Conservation (phyloP, 768 basidiomycete genomes). For the Multifurca ochricompacta region DNA sequence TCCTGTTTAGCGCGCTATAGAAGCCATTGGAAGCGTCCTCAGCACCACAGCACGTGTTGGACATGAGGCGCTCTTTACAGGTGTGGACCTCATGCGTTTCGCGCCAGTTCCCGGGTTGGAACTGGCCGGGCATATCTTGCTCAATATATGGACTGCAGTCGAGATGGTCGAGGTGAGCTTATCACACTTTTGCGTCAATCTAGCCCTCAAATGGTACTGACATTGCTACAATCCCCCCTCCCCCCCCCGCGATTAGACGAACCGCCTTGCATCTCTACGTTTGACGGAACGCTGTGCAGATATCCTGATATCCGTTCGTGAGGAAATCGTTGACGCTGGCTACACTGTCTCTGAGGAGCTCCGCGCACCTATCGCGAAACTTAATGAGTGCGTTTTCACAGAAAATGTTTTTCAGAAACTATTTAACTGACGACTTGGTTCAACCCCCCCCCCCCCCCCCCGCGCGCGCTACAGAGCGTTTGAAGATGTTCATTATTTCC, state of each 20-base stretch:
- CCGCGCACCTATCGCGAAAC: slow-evolving; percentile 38
- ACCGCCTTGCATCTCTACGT: slow-evolving; percentile 58
- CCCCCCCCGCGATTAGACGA: no score
- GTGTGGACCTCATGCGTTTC: slow-evolving; percentile 39
- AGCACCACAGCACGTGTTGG: slow-evolving; percentile 34
- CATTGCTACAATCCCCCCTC: no score
- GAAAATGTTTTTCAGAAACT: no score
- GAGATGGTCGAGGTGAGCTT: slow-evolving; percentile 47
- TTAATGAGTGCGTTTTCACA: slow-evolving; percentile 42
- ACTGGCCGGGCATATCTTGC: slow-evolving; percentile 42
- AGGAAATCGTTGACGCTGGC: slow-evolving; percentile 56
- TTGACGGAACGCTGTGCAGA: slow-evolving; percentile 68
- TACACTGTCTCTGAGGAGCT: slow-evolving; percentile 43
- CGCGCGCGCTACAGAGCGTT: slow-evolving; percentile 36
- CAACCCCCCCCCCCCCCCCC: no score
- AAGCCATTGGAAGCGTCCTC: slow-evolving; percentile 30
- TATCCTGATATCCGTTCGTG: slow-evolving; percentile 53
- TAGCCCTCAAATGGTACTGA: no score
- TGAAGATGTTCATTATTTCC: slow-evolving; percentile 38
- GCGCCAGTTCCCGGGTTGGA: slow-evolving; percentile 51
- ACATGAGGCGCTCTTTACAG: slow-evolving; percentile 38
- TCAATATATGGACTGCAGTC: slow-evolving; percentile 59
- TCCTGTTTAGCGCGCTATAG: slow-evolving; percentile 22
- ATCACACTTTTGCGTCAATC: neutral
- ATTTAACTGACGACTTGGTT: no score